Evolutionary conservation across 345 rosid genomes (phyloP), one percentile per base, ranked within the genome.

Genomic region (Citrus hindsii): DNA sequence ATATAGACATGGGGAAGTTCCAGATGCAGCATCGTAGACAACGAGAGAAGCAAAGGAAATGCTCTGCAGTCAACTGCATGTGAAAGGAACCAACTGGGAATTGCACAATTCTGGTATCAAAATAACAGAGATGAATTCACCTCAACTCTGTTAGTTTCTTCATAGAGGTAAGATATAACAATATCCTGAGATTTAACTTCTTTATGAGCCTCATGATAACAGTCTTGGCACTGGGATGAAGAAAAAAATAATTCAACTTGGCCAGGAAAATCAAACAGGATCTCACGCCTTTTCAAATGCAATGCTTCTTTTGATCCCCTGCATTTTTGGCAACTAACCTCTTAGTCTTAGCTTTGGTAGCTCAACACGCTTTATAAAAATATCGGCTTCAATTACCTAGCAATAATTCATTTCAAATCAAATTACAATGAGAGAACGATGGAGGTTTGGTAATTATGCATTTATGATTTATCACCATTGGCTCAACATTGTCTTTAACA

Each of bases 1-100:
- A 97, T 92, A 83, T 94, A 94, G 82, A 94, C 51, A 27, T 92
- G 98, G 13, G 97, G 98, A 74, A 94, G 93, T 83, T 94, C 99
- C 88, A 94, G 73, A 86, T 94, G 99, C 82, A 97, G 78, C 98
- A 93, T 93, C 75, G 97, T 91, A 37, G 98, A 92, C 70, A 96
- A 80, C 0, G 98, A 92, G 59, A 94, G 95, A 82, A 94, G 89
- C 81, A 96, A n/a, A n/a, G n/a, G n/a, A n/a, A n/a, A n/a, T n/a
- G n/a, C n/a, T n/a, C n/a, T n/a, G n/a, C n/a, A n/a, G n/a, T n/a
- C n/a, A 85, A 4, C 33, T 32, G 33, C 5, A 32, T 35, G 71
- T 81, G 32, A 13, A 74, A 81, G 63, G 55, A 76, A 84, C 60
- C 63, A 73, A 58, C 32, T 60, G 30, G 85, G 33, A 78, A 55